Base-by-base conservation (phyloP, 805 yeast species). In the Pichia insulana region DNA sequence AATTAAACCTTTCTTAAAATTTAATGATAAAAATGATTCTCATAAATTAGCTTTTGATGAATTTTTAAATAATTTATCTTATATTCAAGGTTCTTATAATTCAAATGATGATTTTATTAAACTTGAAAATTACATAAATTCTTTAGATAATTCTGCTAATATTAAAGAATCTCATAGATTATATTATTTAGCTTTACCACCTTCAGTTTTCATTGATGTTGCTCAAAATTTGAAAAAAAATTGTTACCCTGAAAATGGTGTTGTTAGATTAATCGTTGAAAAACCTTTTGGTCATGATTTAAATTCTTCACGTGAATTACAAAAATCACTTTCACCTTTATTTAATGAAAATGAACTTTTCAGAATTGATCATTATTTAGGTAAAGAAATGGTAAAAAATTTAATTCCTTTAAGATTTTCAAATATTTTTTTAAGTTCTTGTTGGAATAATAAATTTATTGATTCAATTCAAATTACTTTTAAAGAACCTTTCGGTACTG, bases 401-500 rank as follows among this genome's bases (percentile, higher is more conserved):
- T 71, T 92, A 57, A 66, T 87, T 45, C 87, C 88, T 30, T 69
- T 89, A 56, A 78, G 98, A 59, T 92, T 92, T 58, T 95, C 95
- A 53, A 92, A 92, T 67, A 80, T 81, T 59, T 76, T 90, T 63
- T 71, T 92, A 58, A 76, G 76, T 57, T 86, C 95, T n/a, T 76
- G 83, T 43, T 92, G 97, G 97, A 82, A 83, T 68, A 80, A 72
- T 60, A 74, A 83, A 50, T 82, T 75, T 63, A 78, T 92, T 57
- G 72, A 78, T 48, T 76, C 81, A 32, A 80, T 92, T 48, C 96
- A 90, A 70, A 79, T 92, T 52, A 76, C 90, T 12, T 90, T 92
- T 73, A 92, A 92, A 69, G 98, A 92, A 69, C 86, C 92, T n/a
- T 92, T 92, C 55, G 98, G 98, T 43, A 92, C 98, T 33, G 96